phyloP scores from a whole-genome alignment of 352 stramenopile species.

The Phytophthora pistaciae region DNA sequence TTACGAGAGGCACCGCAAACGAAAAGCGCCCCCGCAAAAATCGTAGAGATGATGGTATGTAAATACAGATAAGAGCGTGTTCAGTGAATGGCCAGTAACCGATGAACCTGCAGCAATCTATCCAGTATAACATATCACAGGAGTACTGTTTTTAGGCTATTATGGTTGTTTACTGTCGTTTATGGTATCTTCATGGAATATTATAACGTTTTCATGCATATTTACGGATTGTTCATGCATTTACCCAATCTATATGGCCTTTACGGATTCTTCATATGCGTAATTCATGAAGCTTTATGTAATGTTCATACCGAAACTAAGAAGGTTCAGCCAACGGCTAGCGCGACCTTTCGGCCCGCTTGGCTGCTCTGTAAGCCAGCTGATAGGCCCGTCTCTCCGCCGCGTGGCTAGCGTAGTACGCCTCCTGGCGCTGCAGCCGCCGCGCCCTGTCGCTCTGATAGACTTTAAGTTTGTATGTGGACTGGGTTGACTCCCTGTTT shows the following conservation, averaged over 20 bases:
- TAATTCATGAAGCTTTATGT: no score
- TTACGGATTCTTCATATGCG: no score
- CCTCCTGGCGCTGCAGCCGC: neutral
- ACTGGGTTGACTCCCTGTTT: no score
- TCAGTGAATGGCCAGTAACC: neutral
- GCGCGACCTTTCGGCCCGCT: neutral
- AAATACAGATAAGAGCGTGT: neutral
- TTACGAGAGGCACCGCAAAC: no score
- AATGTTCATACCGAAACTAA: neutral
- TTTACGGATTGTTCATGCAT: no score
- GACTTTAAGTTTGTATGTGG: no score
- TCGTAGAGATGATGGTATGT: no score
- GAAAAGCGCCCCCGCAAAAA: no score
- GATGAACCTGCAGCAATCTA: neutral
- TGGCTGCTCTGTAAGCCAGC: neutral
- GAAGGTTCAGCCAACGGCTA: neutral
- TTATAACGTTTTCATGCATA: no score
- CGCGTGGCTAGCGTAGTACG: neutral
- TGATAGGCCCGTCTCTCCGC: neutral
- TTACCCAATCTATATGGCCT: no score
- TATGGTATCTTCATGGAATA: no score
- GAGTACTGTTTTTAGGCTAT: neutral
- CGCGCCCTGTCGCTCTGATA: no score
- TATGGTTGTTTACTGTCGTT: neutral
- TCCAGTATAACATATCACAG: neutral